Conservation (phyloP, 1,284 basidiomycete genomes). For the Neolentinus lepideus region DNA sequence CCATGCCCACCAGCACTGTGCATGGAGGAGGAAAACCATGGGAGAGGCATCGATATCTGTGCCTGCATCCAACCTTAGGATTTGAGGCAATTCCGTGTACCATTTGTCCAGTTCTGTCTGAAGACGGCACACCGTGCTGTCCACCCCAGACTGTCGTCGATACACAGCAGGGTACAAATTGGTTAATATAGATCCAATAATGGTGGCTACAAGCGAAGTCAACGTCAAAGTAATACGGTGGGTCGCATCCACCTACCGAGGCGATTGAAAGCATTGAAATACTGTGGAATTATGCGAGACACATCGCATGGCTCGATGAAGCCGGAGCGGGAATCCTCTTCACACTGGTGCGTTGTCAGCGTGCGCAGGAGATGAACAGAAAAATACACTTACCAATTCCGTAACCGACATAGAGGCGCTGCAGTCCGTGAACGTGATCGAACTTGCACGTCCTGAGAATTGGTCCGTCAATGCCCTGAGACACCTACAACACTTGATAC, state of each 20-base stretch:
- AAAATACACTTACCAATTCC: too few relatives aligned
- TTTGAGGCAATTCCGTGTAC: conserved; percentile 67
- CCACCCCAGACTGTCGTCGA: not conserved
- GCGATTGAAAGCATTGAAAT: not conserved
- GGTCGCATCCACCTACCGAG: conserved; percentile 45
- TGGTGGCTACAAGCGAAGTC: conserved; percentile 38
- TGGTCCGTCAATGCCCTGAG: too few relatives aligned
- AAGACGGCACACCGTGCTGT: conserved; percentile 34
- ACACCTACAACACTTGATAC: too few relatives aligned
- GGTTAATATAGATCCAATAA: conserved; percentile 63
- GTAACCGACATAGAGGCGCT: too few relatives aligned
- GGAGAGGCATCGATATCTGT: conserved; percentile 31
- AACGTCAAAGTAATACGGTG: not conserved
- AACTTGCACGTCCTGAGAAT: conserved; percentile 53
- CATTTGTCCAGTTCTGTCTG: conserved; percentile 74
- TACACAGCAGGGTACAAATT: conserved; percentile 45
- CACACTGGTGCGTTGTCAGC: too few relatives aligned
- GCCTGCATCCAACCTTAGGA: conserved; percentile 50
- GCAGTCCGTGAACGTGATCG: too few relatives aligned
- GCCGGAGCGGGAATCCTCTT: too few relatives aligned
- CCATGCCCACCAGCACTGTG: conserved; percentile 79
- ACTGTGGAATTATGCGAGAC: not conserved
- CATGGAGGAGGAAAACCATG: conserved; percentile 45
- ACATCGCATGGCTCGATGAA: too few relatives aligned
- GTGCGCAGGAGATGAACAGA: too few relatives aligned